Base-by-base conservation (phyloP, 1,284 basidiomycete genomes). In the Golubevia sp. region DNA sequence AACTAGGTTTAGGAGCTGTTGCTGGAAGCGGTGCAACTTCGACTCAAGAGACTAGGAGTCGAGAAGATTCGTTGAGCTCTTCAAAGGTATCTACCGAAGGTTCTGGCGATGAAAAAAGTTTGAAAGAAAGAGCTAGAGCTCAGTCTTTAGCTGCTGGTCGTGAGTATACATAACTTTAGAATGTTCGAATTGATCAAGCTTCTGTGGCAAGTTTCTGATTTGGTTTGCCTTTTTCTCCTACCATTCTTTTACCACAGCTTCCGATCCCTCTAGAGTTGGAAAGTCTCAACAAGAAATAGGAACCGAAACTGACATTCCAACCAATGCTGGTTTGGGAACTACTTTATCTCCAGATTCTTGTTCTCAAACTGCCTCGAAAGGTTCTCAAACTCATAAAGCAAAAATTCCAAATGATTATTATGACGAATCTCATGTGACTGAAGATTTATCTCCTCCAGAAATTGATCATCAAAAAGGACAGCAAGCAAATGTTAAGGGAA, bases 301-400 rank as follows among this genome's bases (percentile, higher is more conserved):
- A 34, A 34, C 30, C 4, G 30, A 34, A 11, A 34, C 30, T 34
- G 30, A 5, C 5, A 73, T 75, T 49, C 71, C 70, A 25, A 75
- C 73, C 25, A 56, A 58, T 5, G 73, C 68, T 3, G 73, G 73
- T 3, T 59, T 58, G 2, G 73, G 65, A 2, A 70, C 66, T 7
- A 73, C 71, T 7, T 53, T 68, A 7, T 70, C 68, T 1, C 64
- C 66, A 2, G 73, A 75, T 50, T 50, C 64, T 18, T 61, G 64
- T 24, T 64, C 67, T 0, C 20, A 56, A 4, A 23, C 38, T 0
- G 70, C 73, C 1, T 18, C 59, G 2, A 38, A 61, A 1, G 58
- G 64, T 15, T 49, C 57, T 4, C 18, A 58, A 3, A 24, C n/a
- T 1, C 15, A 23, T 11, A 25, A 59, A 23, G 71, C 69, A 2